Conservation (phyloP, 2,329 filamentous ascomycete genomes). For the Gremmenia infestans region DNA sequence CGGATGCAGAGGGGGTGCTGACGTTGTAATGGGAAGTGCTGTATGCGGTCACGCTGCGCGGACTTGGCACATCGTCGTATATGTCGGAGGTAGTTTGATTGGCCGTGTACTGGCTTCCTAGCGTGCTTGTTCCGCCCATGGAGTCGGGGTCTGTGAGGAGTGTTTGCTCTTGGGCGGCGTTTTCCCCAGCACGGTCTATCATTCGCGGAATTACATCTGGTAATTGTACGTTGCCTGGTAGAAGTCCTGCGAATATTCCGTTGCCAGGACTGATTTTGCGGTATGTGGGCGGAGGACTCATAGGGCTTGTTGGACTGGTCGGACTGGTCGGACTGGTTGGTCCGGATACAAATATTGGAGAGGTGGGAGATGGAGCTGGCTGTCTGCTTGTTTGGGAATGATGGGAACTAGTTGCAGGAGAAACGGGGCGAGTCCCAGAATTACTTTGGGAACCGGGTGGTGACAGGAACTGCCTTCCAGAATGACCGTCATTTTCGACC, state of each 20-base stretch:
- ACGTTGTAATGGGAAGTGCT: neutral
- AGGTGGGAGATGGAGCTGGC: constrained; percentile 21
- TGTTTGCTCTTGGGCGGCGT: constrained; percentile 14
- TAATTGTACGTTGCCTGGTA: constrained; percentile 45
- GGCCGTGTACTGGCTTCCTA: constrained; percentile 54
- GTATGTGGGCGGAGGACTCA: constrained; percentile 23
- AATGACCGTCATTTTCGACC: constrained; percentile 25
- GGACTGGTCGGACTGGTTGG: constrained; percentile 5
- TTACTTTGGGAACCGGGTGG: constrained; percentile 24
- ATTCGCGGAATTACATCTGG: constrained; percentile 31
- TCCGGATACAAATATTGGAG: constrained; percentile 13
- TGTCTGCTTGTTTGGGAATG: constrained; percentile 9
- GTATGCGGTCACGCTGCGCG: neutral
- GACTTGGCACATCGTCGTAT: constrained; percentile 7
- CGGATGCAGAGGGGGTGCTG: neutral
- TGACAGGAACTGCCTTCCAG: constrained; percentile 30
- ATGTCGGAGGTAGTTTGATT: constrained; percentile 37
- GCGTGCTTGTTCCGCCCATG: constrained; percentile 37
- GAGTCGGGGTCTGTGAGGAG: constrained; percentile 22
- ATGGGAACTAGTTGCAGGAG: constrained; percentile 10
- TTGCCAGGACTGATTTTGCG: constrained; percentile 44
- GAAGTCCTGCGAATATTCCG: constrained; percentile 50
- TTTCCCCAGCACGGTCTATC: constrained; percentile 26
- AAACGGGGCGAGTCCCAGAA: constrained; percentile 16
- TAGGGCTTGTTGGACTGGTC: constrained; percentile 6